Evolutionary conservation across 2,329 filamentous ascomycete species (phyloP).

Genomic region (Arachnopeziza araneosa): DNA sequence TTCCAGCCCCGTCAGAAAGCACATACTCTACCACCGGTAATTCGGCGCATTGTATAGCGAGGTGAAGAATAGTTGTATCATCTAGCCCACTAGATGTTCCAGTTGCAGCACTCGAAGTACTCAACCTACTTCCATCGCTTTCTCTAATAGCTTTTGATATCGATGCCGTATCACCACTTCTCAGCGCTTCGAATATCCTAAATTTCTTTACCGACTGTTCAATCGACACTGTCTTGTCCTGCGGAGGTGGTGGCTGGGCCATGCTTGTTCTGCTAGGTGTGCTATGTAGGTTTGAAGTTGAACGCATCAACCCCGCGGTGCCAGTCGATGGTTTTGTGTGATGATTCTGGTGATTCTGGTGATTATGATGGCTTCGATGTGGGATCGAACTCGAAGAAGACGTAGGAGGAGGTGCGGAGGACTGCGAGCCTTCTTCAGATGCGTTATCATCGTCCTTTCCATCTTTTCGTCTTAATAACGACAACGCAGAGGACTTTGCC

Average conservation of each 20-base stretch:
- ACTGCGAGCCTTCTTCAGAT: constrained; percentile 26
- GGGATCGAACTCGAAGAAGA: constrained; percentile 22
- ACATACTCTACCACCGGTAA: constrained; percentile 89
- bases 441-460: constrained; percentile 27
- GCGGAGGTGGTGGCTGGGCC: constrained; percentile 10
- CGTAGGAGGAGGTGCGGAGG: constrained; percentile 19
- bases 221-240: constrained; percentile 48
- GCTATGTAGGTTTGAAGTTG: constrained; percentile 20
- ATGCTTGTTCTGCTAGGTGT: constrained; percentile 10
- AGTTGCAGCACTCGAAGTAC: constrained; percentile 34
- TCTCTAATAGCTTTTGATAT: constrained; percentile 83
- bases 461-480: constrained; percentile 45
- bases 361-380: constrained; percentile 17
- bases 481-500: constrained; percentile 48
- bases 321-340: constrained; percentile 22
- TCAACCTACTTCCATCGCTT: constrained; percentile 38
- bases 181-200: constrained; percentile 84
- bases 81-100: constrained; percentile 46
- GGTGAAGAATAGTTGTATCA: constrained; percentile 84
- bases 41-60: constrained; percentile 94
- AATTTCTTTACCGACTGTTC: constrained; percentile 95
- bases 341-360: neutral
- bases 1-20: constrained; percentile 64
- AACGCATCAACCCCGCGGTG: constrained; percentile 26
- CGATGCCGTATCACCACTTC: constrained; percentile 82